Conservation (phyloP, 805 yeast genomes). For the Candida germanica region DNA sequence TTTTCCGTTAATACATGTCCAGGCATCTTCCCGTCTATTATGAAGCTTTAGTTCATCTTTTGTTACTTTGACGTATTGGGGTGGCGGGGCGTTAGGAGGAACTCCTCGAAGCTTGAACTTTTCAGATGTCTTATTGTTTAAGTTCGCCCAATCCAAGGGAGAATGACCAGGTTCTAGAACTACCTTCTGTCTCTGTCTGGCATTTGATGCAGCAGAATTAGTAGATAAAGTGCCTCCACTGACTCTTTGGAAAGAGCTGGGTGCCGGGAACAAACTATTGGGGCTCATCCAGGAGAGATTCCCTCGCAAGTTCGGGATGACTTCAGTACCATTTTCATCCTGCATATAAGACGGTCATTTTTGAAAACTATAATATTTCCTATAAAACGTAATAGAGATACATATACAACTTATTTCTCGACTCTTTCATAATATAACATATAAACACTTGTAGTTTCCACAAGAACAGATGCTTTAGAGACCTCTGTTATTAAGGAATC, state of each 20-base stretch:
- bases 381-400: background rate
- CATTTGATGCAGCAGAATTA: background rate
- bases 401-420: constrained; percentile 32
- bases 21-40: constrained; percentile 61
- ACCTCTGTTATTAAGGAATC: constrained; percentile 71
- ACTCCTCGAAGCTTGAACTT: constrained; percentile 54
- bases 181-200: constrained; percentile 46
- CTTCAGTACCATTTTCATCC: background rate
- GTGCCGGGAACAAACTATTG: constrained; percentile 25
- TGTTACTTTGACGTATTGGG: constrained; percentile 46
- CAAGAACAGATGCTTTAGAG: constrained; percentile 52
- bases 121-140: constrained; percentile 38
- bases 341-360: background rate
- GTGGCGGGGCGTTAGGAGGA: constrained; percentile 51
- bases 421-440: constrained; percentile 76
- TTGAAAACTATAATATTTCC: background rate
- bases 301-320: constrained; percentile 11
- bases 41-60: constrained; percentile 61
- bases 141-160: constrained; percentile 80
- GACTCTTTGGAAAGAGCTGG: constrained; percentile 37
- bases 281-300: too few species aligned
- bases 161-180: constrained; percentile 75
- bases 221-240: constrained; percentile 6
- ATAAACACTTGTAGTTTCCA: constrained; percentile 75
- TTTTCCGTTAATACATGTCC: constrained; percentile 79